A percentile compares a stretch with the other conserved stretches of the same genome.
Evolutionary conservation across 495 filamentous ascomycete species (phyloP).

Genomic region (Xylaria longipes): DNA sequence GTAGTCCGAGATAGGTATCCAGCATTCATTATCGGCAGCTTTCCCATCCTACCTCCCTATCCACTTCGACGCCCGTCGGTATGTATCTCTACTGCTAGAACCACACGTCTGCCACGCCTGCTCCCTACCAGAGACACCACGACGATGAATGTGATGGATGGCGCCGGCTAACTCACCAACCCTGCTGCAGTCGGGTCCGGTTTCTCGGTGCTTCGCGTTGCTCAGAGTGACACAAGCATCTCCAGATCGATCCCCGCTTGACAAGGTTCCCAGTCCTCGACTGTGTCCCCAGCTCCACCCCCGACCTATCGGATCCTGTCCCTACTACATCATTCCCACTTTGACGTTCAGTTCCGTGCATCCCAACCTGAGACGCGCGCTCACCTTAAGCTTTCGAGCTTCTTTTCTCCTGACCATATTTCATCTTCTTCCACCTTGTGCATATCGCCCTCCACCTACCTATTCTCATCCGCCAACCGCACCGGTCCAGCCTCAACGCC

Average conservation of each 20-base stretch:
- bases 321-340: constrained; percentile 45
- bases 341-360: constrained; percentile 36
- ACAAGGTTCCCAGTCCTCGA: constrained; percentile 39
- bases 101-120: constrained; percentile 1
- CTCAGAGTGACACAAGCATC: constrained; percentile 41
- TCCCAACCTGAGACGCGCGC: constrained; percentile 36
- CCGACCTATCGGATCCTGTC: constrained; percentile 47
- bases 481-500: constrained; percentile 28
- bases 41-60: constrained; percentile 12
- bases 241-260: constrained; percentile 42
- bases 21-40: constrained; percentile 16
- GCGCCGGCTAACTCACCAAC: constrained; percentile 20
- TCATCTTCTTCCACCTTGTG: constrained; percentile 33
- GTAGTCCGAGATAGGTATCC: constrained; percentile 22
- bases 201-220: constrained; percentile 24
- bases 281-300: constrained; percentile 38
- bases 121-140: neutral
- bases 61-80: constrained; percentile 3
- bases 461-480: constrained; percentile 29
- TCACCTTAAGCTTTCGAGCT: constrained; percentile 30
- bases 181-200: constrained; percentile 13
- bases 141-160: constrained; percentile 10
- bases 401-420: constrained; percentile 26
- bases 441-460: constrained; percentile 23
- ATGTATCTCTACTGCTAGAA: constrained; percentile 11